These are phyloP conservation scores for Dalbergia cultrata DNA, from an alignment of 306 rosid genomes.

Conservation along the genomic window DNA sequence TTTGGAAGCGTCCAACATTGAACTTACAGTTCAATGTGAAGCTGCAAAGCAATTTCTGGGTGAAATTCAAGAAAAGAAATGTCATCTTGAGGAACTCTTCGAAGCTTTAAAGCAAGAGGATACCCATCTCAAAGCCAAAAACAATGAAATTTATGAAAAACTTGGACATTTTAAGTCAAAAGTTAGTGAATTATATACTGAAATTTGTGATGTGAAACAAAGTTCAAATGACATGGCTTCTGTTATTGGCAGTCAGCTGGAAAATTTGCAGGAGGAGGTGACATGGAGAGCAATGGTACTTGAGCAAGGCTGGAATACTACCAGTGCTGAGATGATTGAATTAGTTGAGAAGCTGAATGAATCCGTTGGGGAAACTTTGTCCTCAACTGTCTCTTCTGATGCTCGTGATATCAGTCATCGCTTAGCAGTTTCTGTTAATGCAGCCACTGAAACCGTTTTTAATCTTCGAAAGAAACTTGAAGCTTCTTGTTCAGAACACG, in stretches of 20 bases:
- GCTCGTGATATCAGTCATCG: constrained; percentile 42
- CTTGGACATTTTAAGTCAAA: constrained; percentile 64
- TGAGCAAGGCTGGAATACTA: constrained; percentile 71
- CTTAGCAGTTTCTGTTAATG: constrained; percentile 67
- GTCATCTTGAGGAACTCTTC: constrained; percentile 62
- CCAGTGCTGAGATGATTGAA: constrained; percentile 59
- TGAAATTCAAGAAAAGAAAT: constrained; percentile 61
- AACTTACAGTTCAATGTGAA: constrained; percentile 79
- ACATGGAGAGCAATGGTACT: constrained; percentile 65
- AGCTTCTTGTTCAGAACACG: constrained; percentile 60
- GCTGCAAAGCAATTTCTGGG: constrained; percentile 63
- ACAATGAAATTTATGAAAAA: constrained; percentile 61
- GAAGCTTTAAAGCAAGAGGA: constrained; percentile 65
- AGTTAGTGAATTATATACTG: constrained; percentile 63
- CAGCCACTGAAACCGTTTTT: constrained; percentile 68
- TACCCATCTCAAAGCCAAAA: constrained; percentile 56
- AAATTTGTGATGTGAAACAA: constrained; percentile 63
- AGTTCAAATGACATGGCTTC: constrained; percentile 70
- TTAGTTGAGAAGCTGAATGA: constrained; percentile 70
- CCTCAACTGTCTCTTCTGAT: constrained; percentile 46
- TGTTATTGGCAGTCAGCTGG: constrained; percentile 64
- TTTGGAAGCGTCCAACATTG: constrained; percentile 77
- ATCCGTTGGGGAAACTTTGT: constrained; percentile 55
- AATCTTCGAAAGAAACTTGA: constrained; percentile 74
- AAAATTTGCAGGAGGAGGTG: constrained; percentile 69